Evolutionary conservation across 140 eudicot species (phyloP).

Genomic region (Flaveria floridana): DNA sequence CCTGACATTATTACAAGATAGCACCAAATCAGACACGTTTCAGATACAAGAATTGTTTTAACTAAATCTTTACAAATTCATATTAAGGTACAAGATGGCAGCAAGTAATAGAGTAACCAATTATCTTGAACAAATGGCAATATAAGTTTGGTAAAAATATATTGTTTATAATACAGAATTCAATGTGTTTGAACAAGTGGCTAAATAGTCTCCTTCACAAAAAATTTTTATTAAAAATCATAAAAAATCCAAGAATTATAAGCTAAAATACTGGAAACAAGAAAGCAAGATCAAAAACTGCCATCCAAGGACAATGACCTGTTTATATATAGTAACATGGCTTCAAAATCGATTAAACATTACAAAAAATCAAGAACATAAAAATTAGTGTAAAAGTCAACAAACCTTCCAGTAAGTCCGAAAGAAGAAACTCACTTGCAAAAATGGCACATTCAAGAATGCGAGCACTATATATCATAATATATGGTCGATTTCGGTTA

Average conservation of each 20-base stretch:
- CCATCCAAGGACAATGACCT: not conserved
- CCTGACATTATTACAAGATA: slow-evolving; percentile 41
- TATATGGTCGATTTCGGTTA: not conserved
- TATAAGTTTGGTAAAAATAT: not conserved
- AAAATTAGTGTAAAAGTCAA: not conserved
- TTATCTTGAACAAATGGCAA: not conserved
- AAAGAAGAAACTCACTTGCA: not conserved
- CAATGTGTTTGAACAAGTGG: not conserved
- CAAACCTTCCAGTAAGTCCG: not conserved
- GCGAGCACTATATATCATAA: not conserved
- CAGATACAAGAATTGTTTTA: not conserved
- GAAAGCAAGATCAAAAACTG: slow-evolving; percentile 3
- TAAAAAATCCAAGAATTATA: not conserved
- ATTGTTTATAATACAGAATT: not conserved
- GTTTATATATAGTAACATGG: not conserved
- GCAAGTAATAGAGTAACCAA: not conserved
- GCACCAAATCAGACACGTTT: slow-evolving; percentile 28
- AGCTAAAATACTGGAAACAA: not conserved
- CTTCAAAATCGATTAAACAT: not conserved
- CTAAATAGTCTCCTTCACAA: not conserved
- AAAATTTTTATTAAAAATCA: not conserved
- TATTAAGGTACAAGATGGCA: slow-evolving; percentile 7
- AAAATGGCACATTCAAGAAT: not conserved
- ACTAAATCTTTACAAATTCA: not conserved
- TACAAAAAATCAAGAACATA: not conserved